Percentiles rank a stretch among this genome's conserved stretches.
These are phyloP conservation scores for Rubia tinctorum DNA, from an alignment of 305 asterid species.

Conservation along the genomic window DNA sequence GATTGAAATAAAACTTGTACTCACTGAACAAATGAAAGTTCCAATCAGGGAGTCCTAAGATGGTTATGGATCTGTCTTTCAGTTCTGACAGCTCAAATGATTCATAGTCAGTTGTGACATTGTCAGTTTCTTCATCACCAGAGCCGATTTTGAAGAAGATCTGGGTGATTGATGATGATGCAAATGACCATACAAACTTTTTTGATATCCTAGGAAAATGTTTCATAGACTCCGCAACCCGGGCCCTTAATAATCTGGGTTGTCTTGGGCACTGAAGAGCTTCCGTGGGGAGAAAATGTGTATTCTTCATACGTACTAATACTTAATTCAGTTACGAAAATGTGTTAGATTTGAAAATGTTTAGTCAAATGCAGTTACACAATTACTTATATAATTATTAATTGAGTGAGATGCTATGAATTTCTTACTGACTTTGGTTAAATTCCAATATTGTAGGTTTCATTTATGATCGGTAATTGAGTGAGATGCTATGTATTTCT, in stretches of 20 bases:
- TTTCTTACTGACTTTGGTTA: neutral
- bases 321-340: conserved; percentile 34
- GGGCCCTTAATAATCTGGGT: conserved; percentile 26
- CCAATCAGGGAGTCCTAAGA: conserved; percentile 68
- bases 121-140: conserved; percentile 69
- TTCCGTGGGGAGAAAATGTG: conserved; percentile 48
- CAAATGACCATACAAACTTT: neutral
- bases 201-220: neutral
- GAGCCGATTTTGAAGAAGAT: conserved; percentile 53
- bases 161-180: neutral
- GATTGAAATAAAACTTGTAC: conserved; percentile 26
- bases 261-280: conserved; percentile 58
- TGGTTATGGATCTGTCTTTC: conserved; percentile 64
- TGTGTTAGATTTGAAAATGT: too few relatives aligned
- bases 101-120: conserved; percentile 41
- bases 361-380: too few relatives aligned
- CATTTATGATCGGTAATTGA: neutral
- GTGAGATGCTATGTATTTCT: neutral
- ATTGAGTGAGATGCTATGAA: neutral
- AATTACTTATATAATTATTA: neutral
- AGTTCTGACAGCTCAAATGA: conserved; percentile 52
- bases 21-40: conserved; percentile 51
- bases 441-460: neutral
- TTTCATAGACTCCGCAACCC: too few relatives aligned
- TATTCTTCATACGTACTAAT: conserved; percentile 40